Conservation (phyloP, 257 asterid species). For the Asclepias syriaca region DNA sequence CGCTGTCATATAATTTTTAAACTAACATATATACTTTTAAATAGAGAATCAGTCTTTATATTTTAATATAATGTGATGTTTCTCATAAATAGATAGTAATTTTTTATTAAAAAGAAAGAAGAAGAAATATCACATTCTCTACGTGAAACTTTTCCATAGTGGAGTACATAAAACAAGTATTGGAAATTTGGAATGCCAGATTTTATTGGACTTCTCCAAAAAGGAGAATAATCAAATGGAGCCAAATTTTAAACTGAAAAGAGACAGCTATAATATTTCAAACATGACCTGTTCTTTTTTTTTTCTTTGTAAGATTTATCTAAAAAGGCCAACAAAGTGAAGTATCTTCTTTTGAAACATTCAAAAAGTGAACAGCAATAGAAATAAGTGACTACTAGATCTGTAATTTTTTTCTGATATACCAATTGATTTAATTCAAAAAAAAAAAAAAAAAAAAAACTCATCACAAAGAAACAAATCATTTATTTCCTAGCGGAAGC, state of each 20-base stretch:
- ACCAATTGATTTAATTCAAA: background rate
- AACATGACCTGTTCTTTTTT: background rate
- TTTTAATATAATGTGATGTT: no score
- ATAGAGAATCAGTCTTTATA: no score
- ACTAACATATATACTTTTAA: no score
- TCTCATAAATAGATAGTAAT: no score
- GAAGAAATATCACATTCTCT: no score
- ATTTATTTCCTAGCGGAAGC: background rate
- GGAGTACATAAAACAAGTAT: no score
- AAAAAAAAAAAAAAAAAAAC: no score
- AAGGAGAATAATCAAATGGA: background rate
- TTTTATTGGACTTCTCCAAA: background rate
- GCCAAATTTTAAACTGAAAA: conserved; percentile 10
- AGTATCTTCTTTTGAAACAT: conserved; percentile 7
- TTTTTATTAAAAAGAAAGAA: no score
- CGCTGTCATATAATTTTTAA: no score
- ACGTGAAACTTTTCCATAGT: no score
- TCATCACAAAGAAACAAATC: background rate
- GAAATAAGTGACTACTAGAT: background rate
- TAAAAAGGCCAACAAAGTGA: conserved; percentile 3
- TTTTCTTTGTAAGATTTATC: conserved; percentile 4
- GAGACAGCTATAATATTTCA: conserved; percentile 12
- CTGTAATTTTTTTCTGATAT: background rate
- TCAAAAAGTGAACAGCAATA: conserved; percentile 3
- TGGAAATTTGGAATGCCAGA: background rate